Base-by-base conservation (phyloP, 108 stramenopile species). In the Aurantiochytrium sp. region DNA sequence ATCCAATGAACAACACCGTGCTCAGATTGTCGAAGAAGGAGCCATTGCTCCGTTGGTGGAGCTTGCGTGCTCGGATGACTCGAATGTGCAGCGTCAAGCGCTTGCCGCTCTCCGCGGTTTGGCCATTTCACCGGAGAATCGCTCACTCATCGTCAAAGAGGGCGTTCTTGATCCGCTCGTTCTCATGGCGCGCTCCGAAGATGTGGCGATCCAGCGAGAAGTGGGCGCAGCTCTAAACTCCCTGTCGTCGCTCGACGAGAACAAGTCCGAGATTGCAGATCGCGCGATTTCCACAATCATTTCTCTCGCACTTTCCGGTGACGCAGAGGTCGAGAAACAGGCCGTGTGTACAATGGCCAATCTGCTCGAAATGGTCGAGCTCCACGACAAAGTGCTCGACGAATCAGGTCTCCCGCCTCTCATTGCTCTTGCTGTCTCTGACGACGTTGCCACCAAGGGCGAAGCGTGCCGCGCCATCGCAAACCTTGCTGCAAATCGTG, bases 181-280 rank as follows among this genome's bases (percentile, higher is more conserved):
- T 35, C 90, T 97, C 5, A 94, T 97, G 95, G 94, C 95, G 4
- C 89, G 94, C 69, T 94, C 95, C 4, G 91, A 94, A 44, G 94
- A 96, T n/a, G 90, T 93, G 60, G 90, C 91, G 23, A 87, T 95
- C 29, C 92, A 94, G 49, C 88, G 94, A 42, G 96, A 96, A 83
- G 95, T 96, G 5, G 93, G 96, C 19, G 91, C 95, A 18, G 93
- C 95, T 6, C 64, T 97, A 45, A 96, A 96, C 90, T 95, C 92
- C 53, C 92, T 97, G 43, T 95, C 95, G 44, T 91, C 92, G 28
- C 90, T 95, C 69, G 95, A 95, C 35, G 96, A 97, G 89, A 96
- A 96, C 87, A 97, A 96, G 91, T 94, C 95, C 60, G 96, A 96
- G 87, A 95, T 96, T 58, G 93, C 94, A 5, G 95, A 96, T 73